These are phyloP conservation scores for Cryptococcus amylolentus DNA, from an alignment of 1,284 basidiomycete genomes.

Conservation along the genomic window DNA sequence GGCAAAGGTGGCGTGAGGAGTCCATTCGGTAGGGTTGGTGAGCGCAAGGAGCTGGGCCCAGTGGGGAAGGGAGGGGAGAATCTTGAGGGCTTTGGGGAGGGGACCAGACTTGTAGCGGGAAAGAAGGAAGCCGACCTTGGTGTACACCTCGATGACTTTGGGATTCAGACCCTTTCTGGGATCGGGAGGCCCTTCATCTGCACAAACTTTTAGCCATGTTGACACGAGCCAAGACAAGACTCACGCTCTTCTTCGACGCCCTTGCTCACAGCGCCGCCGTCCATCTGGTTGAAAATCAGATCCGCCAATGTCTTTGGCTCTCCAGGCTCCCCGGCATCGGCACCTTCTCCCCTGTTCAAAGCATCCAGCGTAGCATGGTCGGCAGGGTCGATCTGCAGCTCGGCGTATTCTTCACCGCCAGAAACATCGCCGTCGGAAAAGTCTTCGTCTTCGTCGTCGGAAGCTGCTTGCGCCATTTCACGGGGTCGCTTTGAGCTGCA, in stretches of 20 bases:
- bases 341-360: slow-evolving; percentile 46
- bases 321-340: slow-evolving; percentile 46
- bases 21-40: slow-evolving; percentile 90
- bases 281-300: slow-evolving; percentile 89
- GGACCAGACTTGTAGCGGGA: slow-evolving; percentile 92
- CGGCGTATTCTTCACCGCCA: slow-evolving; percentile 55
- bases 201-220: slow-evolving; percentile 54
- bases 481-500: slow-evolving; percentile 23
- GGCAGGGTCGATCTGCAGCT: slow-evolving; percentile 72
- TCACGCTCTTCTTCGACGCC: slow-evolving; percentile 37
- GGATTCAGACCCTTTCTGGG: slow-evolving; percentile 91
- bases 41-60: slow-evolving; percentile 96
- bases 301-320: slow-evolving; percentile 73
- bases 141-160: slow-evolving; percentile 93
- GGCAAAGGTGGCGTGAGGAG: slow-evolving; percentile 88
- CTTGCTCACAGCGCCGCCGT: slow-evolving; percentile 58
- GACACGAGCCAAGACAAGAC: slow-evolving; percentile 6
- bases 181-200: slow-evolving; percentile 63
- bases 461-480: slow-evolving; percentile 19
- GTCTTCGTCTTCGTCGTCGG: slow-evolving; percentile 42
- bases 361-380: slow-evolving; percentile 81
- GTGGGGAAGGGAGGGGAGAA: slow-evolving; percentile 89
- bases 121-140: slow-evolving; percentile 83
- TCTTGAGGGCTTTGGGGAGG: slow-evolving; percentile 96
- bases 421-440: slow-evolving; percentile 43